Evolutionary conservation across 305 asterid genomes (phyloP).

Genomic region (Stenogyne calaminthoides): DNA sequence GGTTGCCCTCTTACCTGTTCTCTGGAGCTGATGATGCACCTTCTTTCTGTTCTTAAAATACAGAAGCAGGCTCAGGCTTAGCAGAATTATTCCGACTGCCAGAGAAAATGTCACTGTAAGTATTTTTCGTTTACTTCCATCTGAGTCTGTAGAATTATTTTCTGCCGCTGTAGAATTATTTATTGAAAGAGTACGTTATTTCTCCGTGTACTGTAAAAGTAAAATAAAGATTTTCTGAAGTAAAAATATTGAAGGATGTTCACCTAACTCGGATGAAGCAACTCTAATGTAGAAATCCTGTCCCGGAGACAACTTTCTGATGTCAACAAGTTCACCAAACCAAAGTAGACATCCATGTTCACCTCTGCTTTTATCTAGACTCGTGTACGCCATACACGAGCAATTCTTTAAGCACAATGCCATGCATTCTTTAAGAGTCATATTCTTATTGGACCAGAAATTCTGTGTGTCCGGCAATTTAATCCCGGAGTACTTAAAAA

Average conservation of each 20-base stretch:
- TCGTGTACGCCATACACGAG: slow-evolving; percentile 43
- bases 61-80: slow-evolving; percentile 21
- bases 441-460: slow-evolving; percentile 21
- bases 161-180: not conserved
- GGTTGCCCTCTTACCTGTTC: slow-evolving; percentile 7
- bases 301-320: slow-evolving; percentile 27
- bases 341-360: slow-evolving; percentile 43
- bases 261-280: slow-evolving; percentile 38
- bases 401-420: slow-evolving; percentile 36
- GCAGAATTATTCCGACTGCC: slow-evolving; percentile 19
- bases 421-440: slow-evolving; percentile 32
- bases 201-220: not conserved
- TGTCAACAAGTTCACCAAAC: slow-evolving; percentile 36
- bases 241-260: not conserved
- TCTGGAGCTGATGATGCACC: not conserved
- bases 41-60: slow-evolving; percentile 19
- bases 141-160: not conserved
- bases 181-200: no score
- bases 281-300: slow-evolving; percentile 41
- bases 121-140: not conserved
- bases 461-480: slow-evolving; percentile 36
- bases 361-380: slow-evolving; percentile 15
- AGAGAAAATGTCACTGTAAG: slow-evolving; percentile 11
- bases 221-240: no score
- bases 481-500: slow-evolving; percentile 35